A percentile compares a stretch with the other conserved stretches of the same genome.
These are phyloP conservation scores for Neofusicoccum kwambonambiense DNA, from an alignment of 2,329 filamentous ascomycete species.

Conservation along the genomic window DNA sequence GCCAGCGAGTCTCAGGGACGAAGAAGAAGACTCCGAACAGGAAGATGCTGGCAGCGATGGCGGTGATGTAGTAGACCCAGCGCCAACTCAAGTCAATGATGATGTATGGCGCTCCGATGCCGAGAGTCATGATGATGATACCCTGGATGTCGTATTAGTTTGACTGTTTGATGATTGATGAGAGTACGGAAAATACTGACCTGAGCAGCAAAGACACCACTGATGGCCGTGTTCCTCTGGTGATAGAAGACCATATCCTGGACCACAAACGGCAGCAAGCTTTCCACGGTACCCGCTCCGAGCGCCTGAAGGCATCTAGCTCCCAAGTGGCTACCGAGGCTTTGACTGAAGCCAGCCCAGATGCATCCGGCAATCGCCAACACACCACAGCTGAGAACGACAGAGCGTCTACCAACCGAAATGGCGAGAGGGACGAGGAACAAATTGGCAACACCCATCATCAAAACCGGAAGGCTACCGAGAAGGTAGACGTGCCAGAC, in stretches of 20 bases:
- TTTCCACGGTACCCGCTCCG: slow-evolving; percentile 32
- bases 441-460: slow-evolving; percentile 30
- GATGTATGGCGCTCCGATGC: slow-evolving; percentile 29
- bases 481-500: slow-evolving; percentile 31
- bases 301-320: slow-evolving; percentile 30
- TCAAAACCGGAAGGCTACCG: slow-evolving; percentile 29
- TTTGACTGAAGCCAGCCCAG: slow-evolving; percentile 29
- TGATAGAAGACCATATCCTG: slow-evolving; percentile 31
- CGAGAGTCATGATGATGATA: slow-evolving; percentile 30
- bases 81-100: slow-evolving; percentile 28
- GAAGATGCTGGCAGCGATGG: slow-evolving; percentile 24
- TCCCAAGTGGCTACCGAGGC: slow-evolving; percentile 26
- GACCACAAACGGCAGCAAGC: slow-evolving; percentile 31
- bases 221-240: slow-evolving; percentile 31
- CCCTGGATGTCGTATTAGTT: background rate
- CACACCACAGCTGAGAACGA: slow-evolving; percentile 26
- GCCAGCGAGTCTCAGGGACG: slow-evolving; percentile 31
- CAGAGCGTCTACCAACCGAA: slow-evolving; percentile 27
- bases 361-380: slow-evolving; percentile 27
- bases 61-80: slow-evolving; percentile 30
- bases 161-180: background rate
- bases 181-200: slow-evolving; percentile 12
- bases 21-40: slow-evolving; percentile 26
- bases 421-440: slow-evolving; percentile 30
- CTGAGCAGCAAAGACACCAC: slow-evolving; percentile 28